Conservation (phyloP, 164 flowering plant genomes). For the Chloranthus sessilifolius region DNA sequence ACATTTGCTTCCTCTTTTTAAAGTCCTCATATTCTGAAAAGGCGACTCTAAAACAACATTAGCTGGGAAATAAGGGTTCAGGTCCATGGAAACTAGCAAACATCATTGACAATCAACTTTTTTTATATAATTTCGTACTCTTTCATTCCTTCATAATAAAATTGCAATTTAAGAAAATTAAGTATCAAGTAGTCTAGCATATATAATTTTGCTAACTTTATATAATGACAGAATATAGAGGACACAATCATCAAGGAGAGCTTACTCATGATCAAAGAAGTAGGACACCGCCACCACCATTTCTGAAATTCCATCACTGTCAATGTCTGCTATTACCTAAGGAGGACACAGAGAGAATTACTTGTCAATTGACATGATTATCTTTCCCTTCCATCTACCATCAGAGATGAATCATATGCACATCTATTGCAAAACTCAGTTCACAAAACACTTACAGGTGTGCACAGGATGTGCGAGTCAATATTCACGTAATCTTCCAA, state of each 20-base stretch:
- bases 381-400: neutral
- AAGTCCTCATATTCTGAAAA: too few species aligned
- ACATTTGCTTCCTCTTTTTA: too few species aligned
- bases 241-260: constrained; percentile 7
- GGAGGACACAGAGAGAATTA: constrained; percentile 7
- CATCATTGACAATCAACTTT: too few species aligned
- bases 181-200: too few species aligned
- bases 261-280: constrained; percentile 99
- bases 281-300: constrained; percentile 96
- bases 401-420: neutral
- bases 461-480: constrained; percentile 82
- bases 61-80: too few species aligned
- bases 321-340: constrained; percentile 98
- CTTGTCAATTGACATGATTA: neutral
- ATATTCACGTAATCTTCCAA: constrained; percentile 77
- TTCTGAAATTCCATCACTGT: constrained; percentile 86
- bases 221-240: constrained; percentile 2
- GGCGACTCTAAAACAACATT: too few species aligned
- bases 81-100: too few species aligned
- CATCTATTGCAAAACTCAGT: neutral
- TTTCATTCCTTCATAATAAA: too few species aligned
- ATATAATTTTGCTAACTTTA: too few species aligned
- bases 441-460: constrained; percentile 71
- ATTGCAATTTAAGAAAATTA: too few species aligned
- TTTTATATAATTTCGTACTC: too few species aligned